Conservation (phyloP, 2,329 filamentous ascomycete species). For the Diplodia seriata region DNA sequence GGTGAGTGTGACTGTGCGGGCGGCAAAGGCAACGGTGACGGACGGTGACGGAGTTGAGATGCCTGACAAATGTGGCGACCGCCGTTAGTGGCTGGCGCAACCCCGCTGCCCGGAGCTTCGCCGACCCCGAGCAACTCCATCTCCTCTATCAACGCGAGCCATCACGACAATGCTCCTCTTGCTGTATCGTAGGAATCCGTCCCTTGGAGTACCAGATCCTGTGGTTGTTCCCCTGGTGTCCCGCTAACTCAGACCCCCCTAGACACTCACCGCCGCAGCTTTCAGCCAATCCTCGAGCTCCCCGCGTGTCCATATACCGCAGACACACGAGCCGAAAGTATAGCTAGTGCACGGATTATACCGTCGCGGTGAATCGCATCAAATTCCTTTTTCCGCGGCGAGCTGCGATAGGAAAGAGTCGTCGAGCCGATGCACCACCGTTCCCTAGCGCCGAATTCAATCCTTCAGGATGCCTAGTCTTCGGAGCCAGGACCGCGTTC, state of each 20-base stretch:
- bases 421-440: no score
- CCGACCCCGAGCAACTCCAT: neutral
- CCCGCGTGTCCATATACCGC: no score
- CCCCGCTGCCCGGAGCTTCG: slow-evolving; percentile 1
- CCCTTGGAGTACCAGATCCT: neutral
- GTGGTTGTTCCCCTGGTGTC: neutral
- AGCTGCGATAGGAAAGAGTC: no score
- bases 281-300: no score
- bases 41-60: slow-evolving; percentile 15
- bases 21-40: slow-evolving; percentile 11
- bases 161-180: neutral
- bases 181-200: neutral
- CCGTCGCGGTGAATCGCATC: no score
- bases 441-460: no score
- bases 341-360: no score
- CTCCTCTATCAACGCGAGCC: neutral
- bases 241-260: neutral
- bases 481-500: no score
- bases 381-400: no score
- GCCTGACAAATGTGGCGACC: slow-evolving; percentile 14
- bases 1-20: neutral
- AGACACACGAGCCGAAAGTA: no score
- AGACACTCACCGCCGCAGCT: no score
- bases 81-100: slow-evolving; percentile 9
- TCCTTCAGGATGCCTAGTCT: no score